Conservation (phyloP, 768 basidiomycete genomes). For the Termitomyces sp. region DNA sequence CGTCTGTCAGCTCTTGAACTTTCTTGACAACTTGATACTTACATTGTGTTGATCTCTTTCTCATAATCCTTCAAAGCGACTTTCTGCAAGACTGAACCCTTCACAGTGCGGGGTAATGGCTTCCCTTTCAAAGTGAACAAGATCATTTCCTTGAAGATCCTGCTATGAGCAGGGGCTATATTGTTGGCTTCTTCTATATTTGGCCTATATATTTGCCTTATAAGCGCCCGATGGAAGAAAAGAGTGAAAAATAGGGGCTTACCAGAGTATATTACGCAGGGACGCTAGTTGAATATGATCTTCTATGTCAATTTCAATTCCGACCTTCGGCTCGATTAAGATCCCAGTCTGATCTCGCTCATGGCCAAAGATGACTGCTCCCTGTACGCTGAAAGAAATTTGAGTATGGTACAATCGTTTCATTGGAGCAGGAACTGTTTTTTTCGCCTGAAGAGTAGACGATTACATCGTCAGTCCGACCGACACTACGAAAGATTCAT, state of each 20-base stretch:
- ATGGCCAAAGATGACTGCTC: neutral
- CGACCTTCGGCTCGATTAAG: constrained; percentile 24
- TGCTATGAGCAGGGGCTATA: too few relatives aligned
- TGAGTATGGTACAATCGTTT: neutral
- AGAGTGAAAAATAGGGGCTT: neutral
- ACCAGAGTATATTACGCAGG: neutral
- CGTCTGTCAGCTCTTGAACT: neutral
- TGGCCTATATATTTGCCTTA: neutral
- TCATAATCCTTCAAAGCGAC: neutral
- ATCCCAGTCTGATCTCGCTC: constrained; percentile 26
- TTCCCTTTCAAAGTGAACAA: neutral
- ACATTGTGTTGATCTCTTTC: constrained; percentile 1
- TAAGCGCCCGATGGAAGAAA: neutral
- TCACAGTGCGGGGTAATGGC: constrained; percentile 2
- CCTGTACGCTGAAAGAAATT: neutral
- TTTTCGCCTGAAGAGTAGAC: neutral
- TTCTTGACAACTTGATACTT: neutral
- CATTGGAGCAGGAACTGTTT: neutral
- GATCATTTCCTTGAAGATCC: too few relatives aligned
- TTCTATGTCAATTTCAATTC: constrained; percentile 23
- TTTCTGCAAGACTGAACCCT: constrained; percentile 2
- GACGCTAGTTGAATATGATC: constrained; percentile 13
- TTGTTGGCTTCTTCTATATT: too few relatives aligned
- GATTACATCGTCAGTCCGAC: neutral
- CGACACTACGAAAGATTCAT: constrained; percentile 5